Evolutionary conservation across 2,329 filamentous ascomycete genomes (phyloP).

Genomic region (Cordyceps cicadae): DNA sequence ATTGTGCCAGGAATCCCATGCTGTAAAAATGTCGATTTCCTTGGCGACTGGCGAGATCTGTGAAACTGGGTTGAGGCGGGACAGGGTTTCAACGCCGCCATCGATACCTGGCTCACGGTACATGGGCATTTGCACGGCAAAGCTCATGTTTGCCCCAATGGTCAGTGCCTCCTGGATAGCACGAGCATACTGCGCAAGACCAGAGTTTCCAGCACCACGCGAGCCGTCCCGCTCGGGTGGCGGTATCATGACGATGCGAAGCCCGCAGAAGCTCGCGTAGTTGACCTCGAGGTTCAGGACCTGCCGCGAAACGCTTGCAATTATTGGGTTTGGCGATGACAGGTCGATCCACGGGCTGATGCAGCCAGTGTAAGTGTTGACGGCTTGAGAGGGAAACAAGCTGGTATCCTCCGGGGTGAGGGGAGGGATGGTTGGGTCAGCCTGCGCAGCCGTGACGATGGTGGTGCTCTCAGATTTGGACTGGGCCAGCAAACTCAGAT

Average conservation of each 20-base stretch:
- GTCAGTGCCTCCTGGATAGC: conserved; percentile 72
- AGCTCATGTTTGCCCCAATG: conserved; percentile 65
- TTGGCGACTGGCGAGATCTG: conserved; percentile 19
- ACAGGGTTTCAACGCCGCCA: conserved; percentile 43
- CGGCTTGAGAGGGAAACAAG: conserved; percentile 57
- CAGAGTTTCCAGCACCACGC: conserved; percentile 39
- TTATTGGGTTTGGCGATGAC: conserved; percentile 69
- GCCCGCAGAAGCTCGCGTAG: conserved; percentile 91
- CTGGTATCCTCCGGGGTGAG: conserved; percentile 74
- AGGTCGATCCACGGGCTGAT: conserved; percentile 92
- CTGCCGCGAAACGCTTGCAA: conserved; percentile 81
- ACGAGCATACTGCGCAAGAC: conserved; percentile 69
- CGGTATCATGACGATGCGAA: conserved; percentile 72
- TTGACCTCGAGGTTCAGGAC: conserved; percentile 84
- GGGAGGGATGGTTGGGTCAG: conserved; percentile 54
- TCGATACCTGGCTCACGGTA: conserved; percentile 60
- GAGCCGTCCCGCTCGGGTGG: conserved; percentile 62
- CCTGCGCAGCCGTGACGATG: conserved; percentile 36
- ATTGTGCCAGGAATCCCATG: conserved; percentile 91
- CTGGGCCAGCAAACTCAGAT: conserved; percentile 40
- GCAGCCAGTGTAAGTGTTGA: conserved; percentile 67
- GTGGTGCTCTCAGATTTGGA: conserved; percentile 30
- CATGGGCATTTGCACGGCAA: conserved; percentile 79
- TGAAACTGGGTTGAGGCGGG: conserved; percentile 31
- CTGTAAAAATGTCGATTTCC: conserved; percentile 56